Conservation (phyloP, 306 rosid genomes). For the Gynostemma pentaphyllum region DNA sequence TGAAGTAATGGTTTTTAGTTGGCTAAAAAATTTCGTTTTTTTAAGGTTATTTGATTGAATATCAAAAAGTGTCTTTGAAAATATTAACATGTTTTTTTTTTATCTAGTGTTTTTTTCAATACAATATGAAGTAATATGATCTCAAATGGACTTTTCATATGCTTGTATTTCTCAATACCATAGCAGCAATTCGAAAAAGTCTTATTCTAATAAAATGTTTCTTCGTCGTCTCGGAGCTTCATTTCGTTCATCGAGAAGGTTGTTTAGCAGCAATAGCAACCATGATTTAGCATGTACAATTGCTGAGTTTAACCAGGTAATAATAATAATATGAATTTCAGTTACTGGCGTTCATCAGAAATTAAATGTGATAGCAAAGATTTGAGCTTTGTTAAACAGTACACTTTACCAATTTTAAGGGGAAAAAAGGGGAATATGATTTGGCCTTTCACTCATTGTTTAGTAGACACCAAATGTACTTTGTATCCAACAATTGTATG, state of each 20-base stretch:
- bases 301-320: constrained; percentile 73
- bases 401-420: not conserved
- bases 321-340: constrained; percentile 10
- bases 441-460: not conserved
- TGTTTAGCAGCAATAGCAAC: constrained; percentile 30
- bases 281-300: constrained; percentile 42
- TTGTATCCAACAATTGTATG: not conserved
- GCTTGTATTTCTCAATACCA: not conserved
- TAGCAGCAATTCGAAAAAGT: not conserved
- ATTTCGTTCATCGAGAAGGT: constrained; percentile 41
- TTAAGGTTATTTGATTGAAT: too few species aligned
- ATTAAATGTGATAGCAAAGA: not conserved
- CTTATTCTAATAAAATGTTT: constrained; percentile 27
- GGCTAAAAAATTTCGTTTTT: too few species aligned
- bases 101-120: too few species aligned
- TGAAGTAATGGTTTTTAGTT: too few species aligned
- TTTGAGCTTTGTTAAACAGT: not conserved
- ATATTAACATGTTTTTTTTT: too few species aligned
- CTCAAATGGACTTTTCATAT: too few species aligned
- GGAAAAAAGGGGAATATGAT: not conserved
- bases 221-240: constrained; percentile 40
- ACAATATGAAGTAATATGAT: too few species aligned
- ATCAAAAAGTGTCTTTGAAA: too few species aligned
- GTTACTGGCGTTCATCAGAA: not conserved
- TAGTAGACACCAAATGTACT: not conserved